Percentiles rank a stretch among this genome's conserved stretches.
These are phyloP conservation scores for Penicillium sp. DNA, from an alignment of 2,329 filamentous ascomycete genomes.

Conservation along the genomic window DNA sequence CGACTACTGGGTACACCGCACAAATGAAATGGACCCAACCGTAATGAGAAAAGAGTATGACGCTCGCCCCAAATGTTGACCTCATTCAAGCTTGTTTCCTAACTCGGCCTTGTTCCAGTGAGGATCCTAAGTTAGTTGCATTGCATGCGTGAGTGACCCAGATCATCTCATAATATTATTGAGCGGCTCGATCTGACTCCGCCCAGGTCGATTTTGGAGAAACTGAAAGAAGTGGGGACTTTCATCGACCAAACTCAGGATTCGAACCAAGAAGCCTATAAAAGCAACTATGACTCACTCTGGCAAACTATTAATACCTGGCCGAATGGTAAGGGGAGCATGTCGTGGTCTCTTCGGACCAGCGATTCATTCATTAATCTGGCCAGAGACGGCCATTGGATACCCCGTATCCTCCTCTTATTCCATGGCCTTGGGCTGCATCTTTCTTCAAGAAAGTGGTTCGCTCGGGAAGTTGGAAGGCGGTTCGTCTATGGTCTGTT, in stretches of 20 bases:
- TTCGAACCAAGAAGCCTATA: slow-evolving; percentile 5
- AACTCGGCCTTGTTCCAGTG: background rate
- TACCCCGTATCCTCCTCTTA: slow-evolving; percentile 10
- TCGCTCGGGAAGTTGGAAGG: slow-evolving; percentile 8
- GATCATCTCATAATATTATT: background rate
- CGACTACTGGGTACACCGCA: slow-evolving; percentile 9
- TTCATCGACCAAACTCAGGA: slow-evolving; percentile 2
- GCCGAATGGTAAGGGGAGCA: slow-evolving; percentile 9
- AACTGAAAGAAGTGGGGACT: slow-evolving; percentile 4
- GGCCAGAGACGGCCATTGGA: slow-evolving; percentile 9
- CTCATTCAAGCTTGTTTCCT: background rate
- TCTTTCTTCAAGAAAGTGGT: slow-evolving; percentile 12
- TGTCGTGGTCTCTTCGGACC: slow-evolving; percentile 10
- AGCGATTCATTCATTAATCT: slow-evolving; percentile 8
- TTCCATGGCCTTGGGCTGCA: slow-evolving; percentile 12
- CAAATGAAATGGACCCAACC: background rate
- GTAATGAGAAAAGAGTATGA: background rate
- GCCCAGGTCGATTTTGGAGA: slow-evolving; percentile 6
- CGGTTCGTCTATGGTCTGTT: slow-evolving; percentile 8
- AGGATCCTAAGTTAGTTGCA: slow-evolving; percentile 9
- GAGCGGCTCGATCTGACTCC: background rate
- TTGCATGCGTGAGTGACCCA: slow-evolving; percentile 5
- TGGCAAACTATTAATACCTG: slow-evolving; percentile 8
- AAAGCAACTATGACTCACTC: slow-evolving; percentile 6
- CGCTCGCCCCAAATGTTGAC: background rate